phyloP scores from a whole-genome alignment of 169 alveolate genomes.

The Babesia bigemina region DNA sequence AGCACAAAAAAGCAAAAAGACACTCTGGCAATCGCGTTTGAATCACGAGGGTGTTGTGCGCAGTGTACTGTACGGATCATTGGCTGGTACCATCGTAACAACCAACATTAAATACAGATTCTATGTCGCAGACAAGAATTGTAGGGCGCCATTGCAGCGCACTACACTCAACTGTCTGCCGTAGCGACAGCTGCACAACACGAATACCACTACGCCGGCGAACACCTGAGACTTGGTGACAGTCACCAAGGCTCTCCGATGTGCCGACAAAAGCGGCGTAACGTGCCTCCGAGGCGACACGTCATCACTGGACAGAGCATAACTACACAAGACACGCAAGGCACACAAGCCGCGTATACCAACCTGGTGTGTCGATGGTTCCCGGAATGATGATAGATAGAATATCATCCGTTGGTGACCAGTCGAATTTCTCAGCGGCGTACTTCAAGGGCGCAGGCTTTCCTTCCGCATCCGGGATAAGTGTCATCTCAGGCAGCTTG shows the following conservation, averaged over 20 bases:
- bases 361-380: constrained; percentile 87
- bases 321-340: too few relatives aligned
- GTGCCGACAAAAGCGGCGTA: too few relatives aligned
- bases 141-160: background rate
- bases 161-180: constrained; percentile 51
- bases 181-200: too few relatives aligned
- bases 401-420: constrained; percentile 91
- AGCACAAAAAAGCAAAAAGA: background rate
- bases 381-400: constrained; percentile 86
- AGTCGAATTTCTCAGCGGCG: constrained; percentile 83
- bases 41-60: background rate
- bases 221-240: too few relatives aligned
- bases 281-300: too few relatives aligned
- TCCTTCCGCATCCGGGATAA: constrained; percentile 78
- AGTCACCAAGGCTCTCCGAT: too few relatives aligned
- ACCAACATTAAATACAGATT: constrained; percentile 29
- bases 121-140: constrained; percentile 40
- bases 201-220: too few relatives aligned
- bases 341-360: background rate
- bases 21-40: background rate
- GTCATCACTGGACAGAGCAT: too few relatives aligned
- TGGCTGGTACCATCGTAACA: constrained; percentile 15
- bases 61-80: constrained; percentile 62
- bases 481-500: constrained; percentile 80
- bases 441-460: constrained; percentile 83